A percentile compares a stretch with the other conserved stretches of the same genome.
Conservation (phyloP, 805 yeast genomes). For the Kuraishia floccosa region DNA sequence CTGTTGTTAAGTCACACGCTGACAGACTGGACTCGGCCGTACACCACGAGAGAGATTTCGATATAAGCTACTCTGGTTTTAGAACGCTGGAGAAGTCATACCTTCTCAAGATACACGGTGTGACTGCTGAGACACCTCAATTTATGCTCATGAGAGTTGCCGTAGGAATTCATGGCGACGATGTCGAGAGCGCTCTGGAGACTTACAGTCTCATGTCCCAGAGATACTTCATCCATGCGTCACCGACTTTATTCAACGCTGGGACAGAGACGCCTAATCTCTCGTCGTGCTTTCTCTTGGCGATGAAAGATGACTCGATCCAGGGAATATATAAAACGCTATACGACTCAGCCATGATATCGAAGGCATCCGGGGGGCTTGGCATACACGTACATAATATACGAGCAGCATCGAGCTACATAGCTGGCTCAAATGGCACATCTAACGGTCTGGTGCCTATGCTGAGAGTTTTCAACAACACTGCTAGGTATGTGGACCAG, state of each 20-base stretch:
- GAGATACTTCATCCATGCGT: slow-evolving; percentile 85
- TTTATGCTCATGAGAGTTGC: slow-evolving; percentile 86
- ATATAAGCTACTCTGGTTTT: slow-evolving; percentile 78
- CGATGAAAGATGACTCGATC: slow-evolving; percentile 89
- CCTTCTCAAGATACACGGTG: slow-evolving; percentile 50
- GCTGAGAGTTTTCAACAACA: slow-evolving; percentile 89
- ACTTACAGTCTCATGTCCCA: slow-evolving; percentile 83
- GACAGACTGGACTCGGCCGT: slow-evolving; percentile 65
- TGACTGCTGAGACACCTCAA: slow-evolving; percentile 86
- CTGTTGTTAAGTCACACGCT: slow-evolving; percentile 50
- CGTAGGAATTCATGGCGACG: slow-evolving; percentile 73
- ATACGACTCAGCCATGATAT: slow-evolving; percentile 79
- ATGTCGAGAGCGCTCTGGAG: slow-evolving; percentile 56
- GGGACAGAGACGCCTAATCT: slow-evolving; percentile 80
- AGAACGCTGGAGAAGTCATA: slow-evolving; percentile 88
- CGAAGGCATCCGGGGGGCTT: slow-evolving; percentile 93
- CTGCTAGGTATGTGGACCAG: slow-evolving; percentile 96
- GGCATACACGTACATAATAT: slow-evolving; percentile 86
- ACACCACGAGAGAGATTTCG: slow-evolving; percentile 62
- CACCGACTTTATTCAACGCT: slow-evolving; percentile 90
- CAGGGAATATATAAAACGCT: slow-evolving; percentile 91
- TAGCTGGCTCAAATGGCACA: slow-evolving; percentile 86
- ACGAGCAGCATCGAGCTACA: slow-evolving; percentile 76
- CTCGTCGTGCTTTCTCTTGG: slow-evolving; percentile 87
- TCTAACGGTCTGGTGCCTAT: slow-evolving; percentile 94